These are phyloP conservation scores for Astrothelium subdiscretum DNA, from an alignment of 495 filamentous ascomycete species.

Conservation along the genomic window DNA sequence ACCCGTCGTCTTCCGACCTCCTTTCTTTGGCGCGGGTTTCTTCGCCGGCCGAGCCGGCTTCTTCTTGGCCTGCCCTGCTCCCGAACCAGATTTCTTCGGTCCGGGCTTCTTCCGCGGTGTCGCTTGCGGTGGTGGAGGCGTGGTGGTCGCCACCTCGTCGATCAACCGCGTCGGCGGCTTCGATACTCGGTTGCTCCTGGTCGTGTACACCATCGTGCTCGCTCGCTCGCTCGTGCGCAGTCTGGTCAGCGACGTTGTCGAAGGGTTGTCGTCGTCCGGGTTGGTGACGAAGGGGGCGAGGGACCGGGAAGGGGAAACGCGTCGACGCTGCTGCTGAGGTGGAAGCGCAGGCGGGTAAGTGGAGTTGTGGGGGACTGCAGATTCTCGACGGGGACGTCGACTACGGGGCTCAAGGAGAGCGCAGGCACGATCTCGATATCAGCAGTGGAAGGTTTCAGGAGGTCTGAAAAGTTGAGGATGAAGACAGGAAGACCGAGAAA, in stretches of 20 bases:
- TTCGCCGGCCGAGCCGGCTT: not conserved
- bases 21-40: not conserved
- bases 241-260: not conserved
- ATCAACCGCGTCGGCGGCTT: not conserved
- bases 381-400: not conserved
- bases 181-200: not conserved
- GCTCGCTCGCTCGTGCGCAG: not conserved
- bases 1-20: too few species aligned
- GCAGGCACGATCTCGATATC: not conserved
- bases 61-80: too few species aligned
- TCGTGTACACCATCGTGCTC: not conserved
- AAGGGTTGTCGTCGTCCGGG: not conserved
- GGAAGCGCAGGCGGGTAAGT: not conserved
- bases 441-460: not conserved
- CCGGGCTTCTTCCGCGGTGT: not conserved
- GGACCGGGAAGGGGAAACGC: not conserved
- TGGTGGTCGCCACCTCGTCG: not conserved
- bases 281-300: not conserved
- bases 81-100: too few species aligned
- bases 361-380: not conserved
- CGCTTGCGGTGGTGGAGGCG: not conserved
- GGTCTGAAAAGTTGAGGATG: not conserved
- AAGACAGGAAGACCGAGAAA: not conserved
- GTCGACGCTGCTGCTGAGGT: not conserved
- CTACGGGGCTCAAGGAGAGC: not conserved